Base-by-base conservation (phyloP, 805 yeast species). In the Suhomyces sp. region DNA sequence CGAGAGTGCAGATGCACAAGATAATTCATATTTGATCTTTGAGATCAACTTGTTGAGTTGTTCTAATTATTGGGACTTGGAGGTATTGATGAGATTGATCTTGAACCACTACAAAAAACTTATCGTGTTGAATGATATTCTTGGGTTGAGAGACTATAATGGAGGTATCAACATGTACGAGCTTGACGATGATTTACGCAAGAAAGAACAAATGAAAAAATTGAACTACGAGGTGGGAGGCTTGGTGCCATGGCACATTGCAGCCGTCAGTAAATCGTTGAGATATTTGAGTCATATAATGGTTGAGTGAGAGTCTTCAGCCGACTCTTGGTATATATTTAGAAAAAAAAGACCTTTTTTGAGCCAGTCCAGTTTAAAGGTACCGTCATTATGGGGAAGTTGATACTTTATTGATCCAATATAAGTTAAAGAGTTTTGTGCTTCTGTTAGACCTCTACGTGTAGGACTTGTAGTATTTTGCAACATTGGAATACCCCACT, bases 21-120 rank as follows among this genome's bases (percentile, higher is more conserved):
- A 11, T 9, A 17, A 20, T 5, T 22, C 26, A 5, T 61, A 58
- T 40, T 42, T 60, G 35, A 65, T 74, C 4, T 72, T 79, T 42
- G 93, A 84, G 47, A 75, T 82, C 5, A 82, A 79, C 44, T 60
- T 85, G 20, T 58, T 85, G 44, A 83, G 88, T 51, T 84, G 91
- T 48, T 87, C 88, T 12, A 76, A 78, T 24, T 77, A 78, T 25
- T 76, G 84, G 57, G 72, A 77, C 36, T 67, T 78, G 2, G 68
- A 68, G 13, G 71, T 68, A 6, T 56, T 84, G 17, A 63, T 85
- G 66, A 74, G 70, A 40, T 68, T 70, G 10, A 51, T 84, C 2
- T 58, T 85, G 43, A 56, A 60, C 16, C 91, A 85, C 40, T 81
- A 76, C 60, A 72, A 81, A 49, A 77, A 77, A 38, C 51, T 83